Evolutionary conservation across 805 yeast genomes (phyloP).

Genomic region (Monosporozyma aerobia): DNA sequence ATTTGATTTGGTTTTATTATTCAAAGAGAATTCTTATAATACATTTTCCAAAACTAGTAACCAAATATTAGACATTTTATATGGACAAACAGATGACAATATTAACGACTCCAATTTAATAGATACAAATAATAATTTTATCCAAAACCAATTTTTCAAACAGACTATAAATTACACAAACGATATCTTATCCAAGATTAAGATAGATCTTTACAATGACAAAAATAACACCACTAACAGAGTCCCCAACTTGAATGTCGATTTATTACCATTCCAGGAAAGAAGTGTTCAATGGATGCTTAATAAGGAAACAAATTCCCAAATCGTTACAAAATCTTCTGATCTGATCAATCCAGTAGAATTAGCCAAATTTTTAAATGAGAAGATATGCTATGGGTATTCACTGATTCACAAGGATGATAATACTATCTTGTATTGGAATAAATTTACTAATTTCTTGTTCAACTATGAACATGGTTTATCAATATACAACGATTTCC

Average conservation of each 20-base stretch:
- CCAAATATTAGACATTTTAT: constrained; percentile 15
- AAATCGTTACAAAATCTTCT: neutral
- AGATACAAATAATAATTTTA: constrained; percentile 8
- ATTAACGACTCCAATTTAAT: neutral
- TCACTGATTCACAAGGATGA: constrained; percentile 8
- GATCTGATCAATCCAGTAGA: neutral
- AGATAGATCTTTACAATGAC: constrained; percentile 1
- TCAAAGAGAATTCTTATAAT: constrained; percentile 13
- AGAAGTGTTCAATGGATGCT: constrained; percentile 29
- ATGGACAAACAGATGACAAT: constrained; percentile 6
- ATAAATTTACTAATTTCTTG: constrained; percentile 27
- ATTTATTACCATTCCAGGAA: constrained; percentile 25
- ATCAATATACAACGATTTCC: constrained; percentile 8
- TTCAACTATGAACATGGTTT: constrained; percentile 13
- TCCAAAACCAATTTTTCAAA: constrained; percentile 20
- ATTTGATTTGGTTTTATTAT: constrained; percentile 4
- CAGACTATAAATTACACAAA: constrained; percentile 20
- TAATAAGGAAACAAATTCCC: constrained; percentile 12
- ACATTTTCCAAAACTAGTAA: constrained; percentile 20
- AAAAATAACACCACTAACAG: constrained; percentile 1
- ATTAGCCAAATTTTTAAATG: constrained; percentile 17
- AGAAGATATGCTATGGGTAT: constrained; percentile 24
- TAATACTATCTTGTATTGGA: constrained; percentile 18
- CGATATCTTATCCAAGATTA: constrained; percentile 4
- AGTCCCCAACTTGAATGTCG: constrained; percentile 11